Percentiles rank a stretch among this genome's conserved stretches.
Evolutionary conservation across 305 asterid species (phyloP).

Genomic region (Ajuga reptans): DNA sequence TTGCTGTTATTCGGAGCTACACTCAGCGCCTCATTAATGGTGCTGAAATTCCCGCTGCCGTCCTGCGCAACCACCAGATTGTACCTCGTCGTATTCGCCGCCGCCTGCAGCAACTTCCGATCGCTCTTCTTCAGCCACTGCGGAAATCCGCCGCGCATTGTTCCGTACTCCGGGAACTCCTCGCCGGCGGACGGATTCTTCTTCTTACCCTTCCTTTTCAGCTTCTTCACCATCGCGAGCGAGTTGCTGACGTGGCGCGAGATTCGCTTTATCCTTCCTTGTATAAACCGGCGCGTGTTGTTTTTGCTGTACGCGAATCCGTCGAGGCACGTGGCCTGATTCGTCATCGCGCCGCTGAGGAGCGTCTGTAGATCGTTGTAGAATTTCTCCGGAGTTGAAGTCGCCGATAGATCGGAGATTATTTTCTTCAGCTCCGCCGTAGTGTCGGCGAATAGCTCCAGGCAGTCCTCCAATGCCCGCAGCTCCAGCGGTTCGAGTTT

Average conservation of each 20-base stretch:
- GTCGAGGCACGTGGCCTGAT: constrained; percentile 75
- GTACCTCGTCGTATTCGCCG: constrained; percentile 29
- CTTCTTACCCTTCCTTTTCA: constrained; percentile 30
- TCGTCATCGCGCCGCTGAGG: constrained; percentile 84
- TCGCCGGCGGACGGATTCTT: constrained; percentile 3
- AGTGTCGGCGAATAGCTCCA: constrained; percentile 56
- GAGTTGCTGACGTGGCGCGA: constrained; percentile 71
- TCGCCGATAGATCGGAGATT: constrained; percentile 33
- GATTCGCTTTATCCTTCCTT: constrained; percentile 44
- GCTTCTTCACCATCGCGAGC: constrained; percentile 64
- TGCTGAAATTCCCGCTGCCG: constrained; percentile 72
- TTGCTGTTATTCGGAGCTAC: constrained; percentile 67
- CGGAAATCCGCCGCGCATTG: constrained; percentile 43
- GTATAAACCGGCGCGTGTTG: constrained; percentile 41
- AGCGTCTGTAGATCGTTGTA: constrained; percentile 53
- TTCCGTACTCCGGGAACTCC: constrained; percentile 34
- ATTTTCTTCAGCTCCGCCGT: constrained; percentile 35
- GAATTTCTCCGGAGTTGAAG: constrained; percentile 29
- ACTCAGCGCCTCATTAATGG: constrained; percentile 50
- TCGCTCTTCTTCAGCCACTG: constrained; percentile 55
- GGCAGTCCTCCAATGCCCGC: constrained; percentile 70
- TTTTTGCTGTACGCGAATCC: constrained; percentile 58
- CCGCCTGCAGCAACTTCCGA: constrained; percentile 50
- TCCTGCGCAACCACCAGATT: constrained; percentile 64
- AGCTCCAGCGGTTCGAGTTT: constrained; percentile 46